These are phyloP conservation scores for Cyclotella choctawhatcheeana DNA, from an alignment of 108 stramenopile genomes.

Conservation along the genomic window DNA sequence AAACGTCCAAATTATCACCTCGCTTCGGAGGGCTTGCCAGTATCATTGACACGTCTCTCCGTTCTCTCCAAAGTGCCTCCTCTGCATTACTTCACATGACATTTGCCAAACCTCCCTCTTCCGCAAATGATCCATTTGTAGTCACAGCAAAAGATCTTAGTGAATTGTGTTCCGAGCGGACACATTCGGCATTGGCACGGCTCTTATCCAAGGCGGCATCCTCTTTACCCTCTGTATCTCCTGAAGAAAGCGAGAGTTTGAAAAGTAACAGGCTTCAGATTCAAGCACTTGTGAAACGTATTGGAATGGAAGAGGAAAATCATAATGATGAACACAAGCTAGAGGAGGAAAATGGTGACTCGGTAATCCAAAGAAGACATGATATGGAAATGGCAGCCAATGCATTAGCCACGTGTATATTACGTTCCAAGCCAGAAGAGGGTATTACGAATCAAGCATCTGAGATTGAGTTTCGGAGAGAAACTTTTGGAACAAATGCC, in stretches of 20 bases:
- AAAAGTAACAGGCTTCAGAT: constrained; percentile 36
- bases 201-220: constrained; percentile 66
- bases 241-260: constrained; percentile 22
- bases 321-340: constrained; percentile 32
- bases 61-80: constrained; percentile 40
- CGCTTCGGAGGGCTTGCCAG: constrained; percentile 64
- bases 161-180: constrained; percentile 64
- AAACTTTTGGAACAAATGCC: constrained; percentile 77
- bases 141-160: constrained; percentile 56
- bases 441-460: constrained; percentile 60
- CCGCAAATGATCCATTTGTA: constrained; percentile 33
- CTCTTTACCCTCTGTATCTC: constrained; percentile 18
- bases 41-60: constrained; percentile 50
- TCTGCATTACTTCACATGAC: constrained; percentile 37
- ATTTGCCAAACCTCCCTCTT: constrained; percentile 16
- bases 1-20: constrained; percentile 14
- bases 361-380: constrained; percentile 42
- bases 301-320: constrained; percentile 57
- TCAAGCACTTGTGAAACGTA: constrained; percentile 57
- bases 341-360: constrained; percentile 46
- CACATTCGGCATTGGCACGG: constrained; percentile 59
- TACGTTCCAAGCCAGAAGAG: constrained; percentile 67
- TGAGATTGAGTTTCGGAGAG: constrained; percentile 68
- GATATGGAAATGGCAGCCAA: constrained; percentile 75
- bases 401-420: constrained; percentile 65